These are phyloP conservation scores for Thyridium curvatum DNA, from an alignment of 2,329 filamentous ascomycete genomes.

Conservation along the genomic window DNA sequence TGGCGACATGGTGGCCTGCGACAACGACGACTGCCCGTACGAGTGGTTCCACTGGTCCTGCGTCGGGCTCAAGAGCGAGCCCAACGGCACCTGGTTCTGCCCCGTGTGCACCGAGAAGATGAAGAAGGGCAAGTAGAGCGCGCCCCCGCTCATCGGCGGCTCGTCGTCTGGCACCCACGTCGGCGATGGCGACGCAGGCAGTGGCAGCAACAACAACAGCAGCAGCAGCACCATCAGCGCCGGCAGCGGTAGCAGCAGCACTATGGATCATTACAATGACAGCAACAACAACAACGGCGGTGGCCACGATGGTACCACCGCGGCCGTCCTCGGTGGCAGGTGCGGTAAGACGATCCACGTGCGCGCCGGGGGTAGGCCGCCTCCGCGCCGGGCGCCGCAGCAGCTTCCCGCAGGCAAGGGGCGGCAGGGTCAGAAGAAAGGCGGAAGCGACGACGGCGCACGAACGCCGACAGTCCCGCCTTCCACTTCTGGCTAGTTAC, in stretches of 20 bases:
- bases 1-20: constrained; percentile 84
- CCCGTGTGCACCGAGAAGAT: constrained; percentile 51
- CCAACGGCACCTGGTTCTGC: constrained; percentile 63
- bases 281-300: background rate
- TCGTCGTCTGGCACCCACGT: background rate
- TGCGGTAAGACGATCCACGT: too few species aligned
- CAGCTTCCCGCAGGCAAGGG: too few species aligned
- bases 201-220: background rate
- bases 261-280: background rate
- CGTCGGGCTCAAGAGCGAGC: constrained; percentile 62
- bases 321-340: background rate
- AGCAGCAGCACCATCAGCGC: background rate
- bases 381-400: background rate
- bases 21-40: constrained; percentile 73
- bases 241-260: too few species aligned
- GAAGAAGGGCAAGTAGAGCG: constrained; percentile 24
- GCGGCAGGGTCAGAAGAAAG: too few species aligned
- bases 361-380: too few species aligned
- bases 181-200: background rate
- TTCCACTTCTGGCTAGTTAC: too few species aligned
- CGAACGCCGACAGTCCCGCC: too few species aligned
- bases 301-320: background rate
- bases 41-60: constrained; percentile 88
- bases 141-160: background rate
- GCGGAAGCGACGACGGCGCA: too few species aligned